These are phyloP conservation scores for Diaporthe sp. DNA, from an alignment of 2,329 filamentous ascomycete genomes.

Conservation along the genomic window DNA sequence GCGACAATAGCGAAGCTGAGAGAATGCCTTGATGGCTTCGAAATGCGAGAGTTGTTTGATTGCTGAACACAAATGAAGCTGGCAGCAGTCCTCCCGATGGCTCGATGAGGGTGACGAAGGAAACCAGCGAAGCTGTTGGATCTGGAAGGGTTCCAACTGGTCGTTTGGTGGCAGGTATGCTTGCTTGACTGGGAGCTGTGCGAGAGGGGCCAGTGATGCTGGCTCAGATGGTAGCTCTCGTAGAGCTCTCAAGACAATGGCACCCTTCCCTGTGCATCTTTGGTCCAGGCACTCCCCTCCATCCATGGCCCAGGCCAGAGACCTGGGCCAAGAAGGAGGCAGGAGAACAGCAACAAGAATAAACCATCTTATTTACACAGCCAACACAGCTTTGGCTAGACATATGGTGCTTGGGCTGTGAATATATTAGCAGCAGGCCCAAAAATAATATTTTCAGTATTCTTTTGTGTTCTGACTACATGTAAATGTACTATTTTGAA, in stretches of 20 bases:
- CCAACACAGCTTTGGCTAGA: background rate
- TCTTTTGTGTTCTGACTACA: background rate
- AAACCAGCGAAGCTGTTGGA: background rate
- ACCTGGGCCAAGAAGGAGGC: background rate
- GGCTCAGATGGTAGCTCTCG: background rate
- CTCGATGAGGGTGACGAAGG: background rate
- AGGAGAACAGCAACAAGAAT: background rate
- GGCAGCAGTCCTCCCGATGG: background rate
- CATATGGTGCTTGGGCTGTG: background rate
- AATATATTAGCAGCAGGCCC: background rate
- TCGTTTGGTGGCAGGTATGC: no score
- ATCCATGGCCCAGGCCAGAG: background rate
- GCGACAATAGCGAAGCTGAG: background rate
- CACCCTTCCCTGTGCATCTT: background rate
- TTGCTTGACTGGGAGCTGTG: no score
- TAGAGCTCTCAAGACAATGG: background rate
- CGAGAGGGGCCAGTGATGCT: no score
- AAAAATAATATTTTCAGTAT: no score
- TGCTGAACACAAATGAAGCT: background rate
- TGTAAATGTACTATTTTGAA: background rate
- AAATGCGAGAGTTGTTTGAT: no score
- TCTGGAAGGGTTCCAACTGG: background rate
- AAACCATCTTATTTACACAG: constrained; percentile 2
- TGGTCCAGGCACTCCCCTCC: background rate
- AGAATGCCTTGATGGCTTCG: background rate